Evolutionary conservation across 805 yeast species (phyloP).

Genomic region (Teunomyces funiuensis): DNA sequence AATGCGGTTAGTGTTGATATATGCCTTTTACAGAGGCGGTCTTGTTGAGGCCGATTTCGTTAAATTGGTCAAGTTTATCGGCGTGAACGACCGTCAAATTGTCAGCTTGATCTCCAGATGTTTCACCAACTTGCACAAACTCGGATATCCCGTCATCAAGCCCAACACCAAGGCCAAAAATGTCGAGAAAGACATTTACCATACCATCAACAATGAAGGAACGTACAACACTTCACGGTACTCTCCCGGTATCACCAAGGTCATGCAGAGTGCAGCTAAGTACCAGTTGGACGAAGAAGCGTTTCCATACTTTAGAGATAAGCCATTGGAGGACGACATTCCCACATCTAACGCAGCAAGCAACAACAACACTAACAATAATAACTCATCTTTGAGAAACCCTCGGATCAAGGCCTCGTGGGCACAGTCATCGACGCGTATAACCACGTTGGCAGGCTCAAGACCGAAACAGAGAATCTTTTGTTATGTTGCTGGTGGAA

Average conservation of each 20-base stretch:
- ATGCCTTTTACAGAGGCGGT: slow-evolving; percentile 82
- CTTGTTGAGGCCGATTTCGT: slow-evolving; percentile 68
- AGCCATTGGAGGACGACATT: slow-evolving; percentile 56
- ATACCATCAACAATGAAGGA: slow-evolving; percentile 52
- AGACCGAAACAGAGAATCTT: slow-evolving; percentile 65
- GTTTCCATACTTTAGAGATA: slow-evolving; percentile 77
- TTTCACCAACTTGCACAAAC: slow-evolving; percentile 39
- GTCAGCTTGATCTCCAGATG: slow-evolving; percentile 57
- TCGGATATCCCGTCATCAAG: slow-evolving; percentile 60
- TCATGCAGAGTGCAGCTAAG: slow-evolving; percentile 50
- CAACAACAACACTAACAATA: slow-evolving; percentile 1
- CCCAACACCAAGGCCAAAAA: slow-evolving; percentile 40
- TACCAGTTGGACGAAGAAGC: slow-evolving; percentile 53
- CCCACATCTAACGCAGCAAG: slow-evolving; percentile 15
- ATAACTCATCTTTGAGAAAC: slow-evolving; percentile 55
- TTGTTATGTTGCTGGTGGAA: slow-evolving; percentile 86
- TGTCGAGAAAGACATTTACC: slow-evolving; percentile 51
- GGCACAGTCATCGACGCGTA: slow-evolving; percentile 48
- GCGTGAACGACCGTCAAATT: slow-evolving; percentile 45
- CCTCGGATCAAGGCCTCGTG: slow-evolving; percentile 74
- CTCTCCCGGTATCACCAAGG: slow-evolving; percentile 65
- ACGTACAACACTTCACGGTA: slow-evolving; percentile 69
- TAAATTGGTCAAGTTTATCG: slow-evolving; percentile 61
- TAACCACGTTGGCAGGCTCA: slow-evolving; percentile 3
- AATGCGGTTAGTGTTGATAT: slow-evolving; percentile 69